These are phyloP conservation scores for Penicillium cinerascens DNA, from an alignment of 495 filamentous ascomycete species.

Conservation along the genomic window DNA sequence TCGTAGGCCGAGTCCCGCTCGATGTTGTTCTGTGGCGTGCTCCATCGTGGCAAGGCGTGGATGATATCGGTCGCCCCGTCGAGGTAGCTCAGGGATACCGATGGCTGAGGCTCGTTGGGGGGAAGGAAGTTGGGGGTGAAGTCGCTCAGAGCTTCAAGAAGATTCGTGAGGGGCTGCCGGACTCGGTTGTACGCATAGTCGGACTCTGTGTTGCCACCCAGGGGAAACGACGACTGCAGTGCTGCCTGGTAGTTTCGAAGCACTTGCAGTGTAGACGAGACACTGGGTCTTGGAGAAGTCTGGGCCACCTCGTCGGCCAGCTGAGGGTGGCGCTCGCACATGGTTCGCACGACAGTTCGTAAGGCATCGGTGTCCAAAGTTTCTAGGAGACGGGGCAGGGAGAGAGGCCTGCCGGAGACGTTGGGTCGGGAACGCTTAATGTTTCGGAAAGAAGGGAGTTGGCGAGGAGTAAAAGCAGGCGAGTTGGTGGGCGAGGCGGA, in stretches of 20 bases:
- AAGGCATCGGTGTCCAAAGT: constrained; percentile 82
- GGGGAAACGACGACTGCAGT: constrained; percentile 78
- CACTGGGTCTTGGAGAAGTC: constrained; percentile 78
- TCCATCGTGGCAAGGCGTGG: constrained; percentile 84
- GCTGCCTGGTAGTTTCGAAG: constrained; percentile 75
- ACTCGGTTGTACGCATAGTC: constrained; percentile 97
- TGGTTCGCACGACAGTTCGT: constrained; percentile 73
- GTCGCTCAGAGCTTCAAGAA: constrained; percentile 86
- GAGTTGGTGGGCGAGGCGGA: constrained; percentile 78
- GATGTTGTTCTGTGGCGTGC: constrained; percentile 76
- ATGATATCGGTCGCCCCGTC: constrained; percentile 87
- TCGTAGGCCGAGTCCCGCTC: constrained; percentile 95
- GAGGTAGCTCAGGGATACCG: constrained; percentile 76
- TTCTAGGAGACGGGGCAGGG: constrained; percentile 81
- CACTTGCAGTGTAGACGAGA: constrained; percentile 72
- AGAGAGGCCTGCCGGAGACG: constrained; percentile 71
- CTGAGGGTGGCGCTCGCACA: constrained; percentile 84
- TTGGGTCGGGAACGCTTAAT: constrained; percentile 65
- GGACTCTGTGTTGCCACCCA: constrained; percentile 74
- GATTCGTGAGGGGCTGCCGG: constrained; percentile 69
- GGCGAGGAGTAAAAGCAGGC: constrained; percentile 64
- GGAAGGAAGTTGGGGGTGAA: constrained; percentile 95
- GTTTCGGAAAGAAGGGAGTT: constrained; percentile 59
- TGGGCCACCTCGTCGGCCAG: constrained; percentile 74
- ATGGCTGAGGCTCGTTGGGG: constrained; percentile 77